Conservation (phyloP, 2,329 filamentous ascomycete species). For the Aureobasidium sp. region DNA sequence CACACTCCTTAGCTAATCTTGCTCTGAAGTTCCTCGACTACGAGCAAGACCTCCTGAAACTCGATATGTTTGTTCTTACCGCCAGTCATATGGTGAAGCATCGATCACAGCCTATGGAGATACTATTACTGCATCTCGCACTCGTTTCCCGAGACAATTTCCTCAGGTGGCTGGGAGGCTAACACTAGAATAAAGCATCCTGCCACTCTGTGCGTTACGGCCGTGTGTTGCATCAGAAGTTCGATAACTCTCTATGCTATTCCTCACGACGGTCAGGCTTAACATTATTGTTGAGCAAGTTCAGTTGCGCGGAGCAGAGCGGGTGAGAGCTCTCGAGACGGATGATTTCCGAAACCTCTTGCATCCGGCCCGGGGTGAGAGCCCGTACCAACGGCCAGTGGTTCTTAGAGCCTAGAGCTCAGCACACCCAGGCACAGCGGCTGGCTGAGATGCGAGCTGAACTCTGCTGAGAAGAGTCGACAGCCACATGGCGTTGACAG, state of each 20-base stretch:
- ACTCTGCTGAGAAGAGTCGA: not conserved
- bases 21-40: not conserved
- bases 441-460: constrained; percentile 2
- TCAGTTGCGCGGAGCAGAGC: not conserved
- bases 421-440: not conserved
- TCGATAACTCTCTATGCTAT: not conserved
- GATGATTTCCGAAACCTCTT: not conserved
- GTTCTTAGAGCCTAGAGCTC: not conserved
- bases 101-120: not conserved
- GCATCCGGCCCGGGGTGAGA: not conserved
- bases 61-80: not conserved
- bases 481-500: constrained; percentile 1
- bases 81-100: not conserved
- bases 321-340: not conserved
- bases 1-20: not conserved
- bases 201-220: not conserved
- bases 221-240: not conserved
- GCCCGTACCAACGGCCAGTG: not conserved
- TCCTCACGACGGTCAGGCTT: not conserved
- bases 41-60: not conserved
- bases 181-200: not conserved
- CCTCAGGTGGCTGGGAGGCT: not conserved
- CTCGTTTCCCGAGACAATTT: not conserved
- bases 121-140: not conserved
- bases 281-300: not conserved